Percentiles rank a stretch among this genome's conserved stretches.
Conservation (phyloP, 768 basidiomycete genomes). For the Rhodosporidiobolus odoratus region DNA sequence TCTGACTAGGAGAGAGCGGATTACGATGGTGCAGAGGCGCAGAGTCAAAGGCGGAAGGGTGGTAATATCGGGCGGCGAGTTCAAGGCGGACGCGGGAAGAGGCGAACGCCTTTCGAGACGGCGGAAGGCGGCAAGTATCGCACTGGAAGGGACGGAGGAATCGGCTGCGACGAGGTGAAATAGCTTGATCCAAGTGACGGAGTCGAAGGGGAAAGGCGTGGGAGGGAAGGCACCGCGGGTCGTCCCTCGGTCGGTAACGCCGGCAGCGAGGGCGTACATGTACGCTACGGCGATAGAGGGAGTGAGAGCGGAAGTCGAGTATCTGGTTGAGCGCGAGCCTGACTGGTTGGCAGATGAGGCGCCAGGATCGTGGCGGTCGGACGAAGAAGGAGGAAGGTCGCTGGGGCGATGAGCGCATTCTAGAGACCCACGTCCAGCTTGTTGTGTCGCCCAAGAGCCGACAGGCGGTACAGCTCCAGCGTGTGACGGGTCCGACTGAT, state of each 20-base stretch:
- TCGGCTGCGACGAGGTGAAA: conserved; percentile 8
- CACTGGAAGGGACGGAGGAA: not conserved
- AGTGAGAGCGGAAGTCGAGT: too few relatives aligned
- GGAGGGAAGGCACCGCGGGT: conserved; percentile 14
- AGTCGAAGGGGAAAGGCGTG: conserved; percentile 15
- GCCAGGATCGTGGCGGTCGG: too few relatives aligned
- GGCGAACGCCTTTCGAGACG: not conserved
- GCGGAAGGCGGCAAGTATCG: conserved; percentile 5
- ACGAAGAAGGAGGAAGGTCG: too few relatives aligned
- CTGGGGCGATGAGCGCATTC: too few relatives aligned
- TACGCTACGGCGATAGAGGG: conserved; percentile 8
- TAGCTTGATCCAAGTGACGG: conserved; percentile 12
- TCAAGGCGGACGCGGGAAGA: not conserved
- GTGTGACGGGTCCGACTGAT: too few relatives aligned
- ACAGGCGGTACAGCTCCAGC: too few relatives aligned
- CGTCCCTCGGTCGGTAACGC: not conserved
- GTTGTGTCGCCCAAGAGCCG: too few relatives aligned
- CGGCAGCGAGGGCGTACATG: conserved; percentile 6
- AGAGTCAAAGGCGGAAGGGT: conserved; percentile 8
- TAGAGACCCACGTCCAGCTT: too few relatives aligned
- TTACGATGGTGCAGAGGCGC: conserved; percentile 25
- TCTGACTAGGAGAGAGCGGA: conserved; percentile 17
- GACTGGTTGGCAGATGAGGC: too few relatives aligned
- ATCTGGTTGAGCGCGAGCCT: not conserved
- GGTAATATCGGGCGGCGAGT: not conserved